A percentile compares a stretch with the other conserved stretches of the same genome.
phyloP scores from a whole-genome alignment of 352 stramenopile species.

The Phytophthora meadii region DNA sequence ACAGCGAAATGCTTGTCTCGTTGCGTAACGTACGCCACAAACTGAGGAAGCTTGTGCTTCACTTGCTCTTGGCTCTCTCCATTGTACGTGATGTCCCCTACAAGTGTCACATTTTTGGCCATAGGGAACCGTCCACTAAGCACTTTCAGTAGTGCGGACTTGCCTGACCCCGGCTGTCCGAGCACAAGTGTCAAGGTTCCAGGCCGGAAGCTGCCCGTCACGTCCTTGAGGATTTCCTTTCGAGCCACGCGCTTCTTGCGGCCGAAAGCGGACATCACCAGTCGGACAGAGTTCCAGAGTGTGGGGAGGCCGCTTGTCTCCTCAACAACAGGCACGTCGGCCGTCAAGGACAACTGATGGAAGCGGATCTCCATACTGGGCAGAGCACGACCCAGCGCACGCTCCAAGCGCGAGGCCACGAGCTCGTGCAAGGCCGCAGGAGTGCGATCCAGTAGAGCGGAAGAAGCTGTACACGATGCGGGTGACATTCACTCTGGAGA shows the following conservation, averaged over 20 bases:
- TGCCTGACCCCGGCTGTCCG: slow-evolving; percentile 46
- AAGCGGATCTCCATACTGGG: slow-evolving; percentile 41
- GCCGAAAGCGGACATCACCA: slow-evolving; percentile 11
- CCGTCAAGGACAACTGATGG: slow-evolving; percentile 23
- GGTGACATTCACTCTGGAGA: not conserved
- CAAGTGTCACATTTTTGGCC: slow-evolving; percentile 34
- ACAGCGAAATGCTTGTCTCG: slow-evolving; percentile 43
- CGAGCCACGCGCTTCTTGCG: slow-evolving; percentile 30
- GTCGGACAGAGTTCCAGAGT: slow-evolving; percentile 33
- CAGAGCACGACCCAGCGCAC: slow-evolving; percentile 24
- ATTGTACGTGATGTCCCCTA: slow-evolving; percentile 48
- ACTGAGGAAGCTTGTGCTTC: slow-evolving; percentile 29
- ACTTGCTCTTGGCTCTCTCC: slow-evolving; percentile 28
- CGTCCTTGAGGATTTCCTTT: slow-evolving; percentile 43
- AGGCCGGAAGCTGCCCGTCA: slow-evolving; percentile 42
- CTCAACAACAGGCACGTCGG: slow-evolving; percentile 29
- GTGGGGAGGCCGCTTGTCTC: slow-evolving; percentile 30
- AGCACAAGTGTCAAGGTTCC: slow-evolving; percentile 53
- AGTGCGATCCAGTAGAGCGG: slow-evolving; percentile 15
- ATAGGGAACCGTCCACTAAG: slow-evolving; percentile 42
- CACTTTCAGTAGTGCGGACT: slow-evolving; percentile 52
- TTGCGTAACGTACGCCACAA: slow-evolving; percentile 48
- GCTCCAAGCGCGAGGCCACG: slow-evolving; percentile 23
- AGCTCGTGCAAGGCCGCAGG: slow-evolving; percentile 22
- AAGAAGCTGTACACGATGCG: not conserved